Conservation (phyloP, 805 yeast species). For the Candida yuanshanica region DNA sequence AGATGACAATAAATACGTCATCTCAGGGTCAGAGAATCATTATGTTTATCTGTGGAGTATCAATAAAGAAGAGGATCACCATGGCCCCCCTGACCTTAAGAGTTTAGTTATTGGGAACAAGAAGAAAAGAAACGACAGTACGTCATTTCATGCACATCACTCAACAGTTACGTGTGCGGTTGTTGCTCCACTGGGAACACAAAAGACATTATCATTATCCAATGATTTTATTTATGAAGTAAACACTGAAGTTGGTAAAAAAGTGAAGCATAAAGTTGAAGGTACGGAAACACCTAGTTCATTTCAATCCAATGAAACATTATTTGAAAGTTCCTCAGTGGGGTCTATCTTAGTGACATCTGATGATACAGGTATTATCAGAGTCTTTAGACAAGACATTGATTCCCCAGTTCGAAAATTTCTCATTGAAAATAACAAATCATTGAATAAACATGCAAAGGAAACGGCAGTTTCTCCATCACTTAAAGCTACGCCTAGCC, state of each 20-base stretch:
- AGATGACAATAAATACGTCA: conserved; percentile 50
- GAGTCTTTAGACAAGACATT: conserved; percentile 78
- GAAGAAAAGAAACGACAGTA: conserved; percentile 52
- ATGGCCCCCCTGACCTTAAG: no score
- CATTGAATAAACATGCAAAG: background rate
- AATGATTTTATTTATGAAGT: conserved; percentile 78
- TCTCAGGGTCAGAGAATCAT: conserved; percentile 84
- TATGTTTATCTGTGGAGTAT: conserved; percentile 80
- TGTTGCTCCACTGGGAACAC: conserved; percentile 70
- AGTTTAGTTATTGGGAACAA: conserved; percentile 14
- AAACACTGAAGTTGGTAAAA: conserved; percentile 23
- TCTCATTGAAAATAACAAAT: background rate
- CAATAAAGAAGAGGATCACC: conserved; percentile 20
- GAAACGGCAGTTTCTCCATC: no score
- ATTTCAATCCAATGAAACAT: conserved; percentile 5
- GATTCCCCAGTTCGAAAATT: conserved; percentile 33
- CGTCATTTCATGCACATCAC: conserved; percentile 74
- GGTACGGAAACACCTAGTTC: conserved; percentile 9
- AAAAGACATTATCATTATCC: conserved; percentile 59
- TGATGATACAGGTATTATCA: conserved; percentile 64
- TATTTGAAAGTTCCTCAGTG: conserved; percentile 27
- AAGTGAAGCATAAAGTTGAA: conserved; percentile 6
- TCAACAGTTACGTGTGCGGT: conserved; percentile 67
- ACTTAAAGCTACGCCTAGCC: background rate
- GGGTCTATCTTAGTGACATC: conserved; percentile 64